Base-by-base conservation (phyloP, 805 yeast genomes). In the Saturnispora hagleri region DNA sequence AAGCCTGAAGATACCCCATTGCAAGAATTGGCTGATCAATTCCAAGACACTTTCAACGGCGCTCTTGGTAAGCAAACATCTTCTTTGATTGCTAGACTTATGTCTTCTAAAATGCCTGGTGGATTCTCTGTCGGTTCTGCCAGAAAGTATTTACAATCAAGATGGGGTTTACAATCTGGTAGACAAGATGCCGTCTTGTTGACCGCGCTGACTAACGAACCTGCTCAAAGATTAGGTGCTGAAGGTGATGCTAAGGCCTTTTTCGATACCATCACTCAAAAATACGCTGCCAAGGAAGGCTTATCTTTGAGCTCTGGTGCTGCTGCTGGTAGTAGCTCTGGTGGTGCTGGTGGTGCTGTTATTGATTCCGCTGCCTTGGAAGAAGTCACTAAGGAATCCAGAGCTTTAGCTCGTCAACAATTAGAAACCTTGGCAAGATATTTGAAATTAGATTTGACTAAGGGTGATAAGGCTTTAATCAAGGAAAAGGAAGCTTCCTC, bases 61-160 rank as follows among this genome's bases (percentile, higher is more conserved):
- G 77, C 81, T 58, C 79, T 93, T 59, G 99, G 99, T 69, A 93
- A 93, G 70, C 96, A 90, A 64, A 85, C 98, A 2, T 73, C 89
- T 38, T 85, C 97, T 28, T 78, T 93, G 63, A 76, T 91, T 57
- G 87, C 96, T 57, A 84, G 97, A 73, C 77, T 93, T 65, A 86
- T 90, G 75, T 83, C 98, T 10, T 85, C 97, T 28, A 93, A 93
- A 75, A 93, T 93, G 98, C 98, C 99, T 51, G 99, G 99, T 79
- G 99, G 99, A 20, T 93, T 91, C 72, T 86, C 95, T 46, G 84
- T 91, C 61, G 84, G 97, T 56, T 75, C 79, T 58, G 95, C 96
- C 49, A 85, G 97, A 76, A 89, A 90, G 70, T 87, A 93, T 73
- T 80, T 93, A 68, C 90, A 86, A 73, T 67, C 90, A 44, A 82